Evolutionary conservation across 352 stramenopile genomes (phyloP), one percentile per base, ranked within the genome.

Genomic region (Elongisporangium prolatum): DNA sequence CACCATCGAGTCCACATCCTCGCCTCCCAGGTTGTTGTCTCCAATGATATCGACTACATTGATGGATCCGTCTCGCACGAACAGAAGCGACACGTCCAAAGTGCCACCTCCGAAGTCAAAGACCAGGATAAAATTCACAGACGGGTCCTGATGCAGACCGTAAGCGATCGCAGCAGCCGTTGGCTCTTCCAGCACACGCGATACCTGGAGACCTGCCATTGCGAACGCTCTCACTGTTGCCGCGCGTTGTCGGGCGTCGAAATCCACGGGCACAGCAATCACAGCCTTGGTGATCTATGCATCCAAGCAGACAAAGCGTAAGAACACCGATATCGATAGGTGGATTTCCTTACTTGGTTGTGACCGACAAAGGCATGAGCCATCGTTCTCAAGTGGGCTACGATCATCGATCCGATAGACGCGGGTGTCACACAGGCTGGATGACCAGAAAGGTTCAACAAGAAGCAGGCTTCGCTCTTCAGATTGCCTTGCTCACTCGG

Each of bases 121-220:
- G 28, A 99, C 97, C 18, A 98, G 72, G 18, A 99, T 79, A 57
- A 98, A 98, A 48, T 88, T 94, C 64, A 98, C 92, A 21, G 80
- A 68, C 18, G 72, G 66, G 54, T 92, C 89, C 66, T 98, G 97
- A 61, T 98, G 96, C 47, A 98, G 69, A 25, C 93, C 92, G 67
- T 98, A 99, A 10, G 94, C 95, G 63, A 98, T 96, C 18, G 95
- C 96, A 21, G 96, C 96, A 25, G 96, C 95, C 9, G 96, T 98
- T 21, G 96, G 96, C 74, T 99, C 96, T 53, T 85, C 77, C 24
- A 88, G 53, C 11, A 88, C 71, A 50, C 76, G 76, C 17, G 68
- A 71, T 2, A 88, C 77, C 21, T 78, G 56, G 18, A 88, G 54
- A 13, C 77, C 77, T 14, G 77, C 77, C 0, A 37, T 22, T 52